Base-by-base conservation (phyloP, 1,284 basidiomycete species). In the Microbotryum violaceum region DNA sequence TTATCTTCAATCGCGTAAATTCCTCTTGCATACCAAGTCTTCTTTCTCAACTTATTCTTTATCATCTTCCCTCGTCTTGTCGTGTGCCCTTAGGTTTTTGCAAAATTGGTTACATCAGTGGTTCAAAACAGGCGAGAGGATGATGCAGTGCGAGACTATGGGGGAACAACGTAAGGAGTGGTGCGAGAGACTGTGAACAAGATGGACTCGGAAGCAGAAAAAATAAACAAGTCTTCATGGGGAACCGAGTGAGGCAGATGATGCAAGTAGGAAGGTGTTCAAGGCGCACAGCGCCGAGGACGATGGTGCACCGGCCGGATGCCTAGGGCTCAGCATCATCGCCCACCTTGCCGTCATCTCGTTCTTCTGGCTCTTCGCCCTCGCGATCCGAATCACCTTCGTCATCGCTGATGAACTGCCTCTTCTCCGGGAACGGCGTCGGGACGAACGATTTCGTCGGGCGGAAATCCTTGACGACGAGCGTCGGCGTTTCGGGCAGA, bases 361-460 rank as follows among this genome's bases (percentile, higher is more conserved):
- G 21, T 29, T 27, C 52, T 21, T 21, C 20, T 6, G 12, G n/a
- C 27, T 56, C 45, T 9, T 56, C 54, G 14, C 12, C 54, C 14
- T 56, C 54, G 29, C 27, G 12, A n/a, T 53, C 51, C 21, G n/a
- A n/a, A 9, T 56, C 33, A 16, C 44, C 54, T 27, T 56, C 54
- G 27, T 56, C 54, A 21, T 56, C 54, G 18, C 44, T 37, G 37
- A 42, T 56, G 21, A 21, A 42, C n/a, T 37, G 31, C 37, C 18
- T 56, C 27, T 37, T 27, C n/a, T 56, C 54, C 21, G 54, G 54
- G 23, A 56, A 56, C 42, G 54, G 54, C 56, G 67, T 68, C 51
- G n/a, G 25, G 51, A 53, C 51, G 33, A 53, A 29, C 25, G 51
- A 27, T 33, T 53, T 53, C 9, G 51, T 53, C 12, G 51, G 33